A percentile compares a stretch with the other conserved stretches of the same genome.
Conservation (phyloP, 1,139 yeast genomes). For the Diutina ranongensis region DNA sequence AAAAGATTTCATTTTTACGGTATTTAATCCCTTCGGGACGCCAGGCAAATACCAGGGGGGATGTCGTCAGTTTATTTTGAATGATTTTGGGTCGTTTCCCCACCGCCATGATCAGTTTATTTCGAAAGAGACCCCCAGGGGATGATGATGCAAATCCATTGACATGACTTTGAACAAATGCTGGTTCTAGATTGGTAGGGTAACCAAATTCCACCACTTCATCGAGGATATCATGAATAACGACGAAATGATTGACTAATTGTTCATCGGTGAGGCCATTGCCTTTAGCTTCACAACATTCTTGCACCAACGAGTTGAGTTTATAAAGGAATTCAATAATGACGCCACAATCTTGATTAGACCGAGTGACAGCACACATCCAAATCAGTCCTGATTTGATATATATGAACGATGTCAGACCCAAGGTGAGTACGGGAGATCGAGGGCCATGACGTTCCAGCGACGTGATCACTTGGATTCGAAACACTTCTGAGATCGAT, state of each 20-base stretch:
- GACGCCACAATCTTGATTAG: slow-evolving; percentile 75
- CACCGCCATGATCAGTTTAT: slow-evolving; percentile 7
- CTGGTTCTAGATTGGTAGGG: slow-evolving; percentile 59
- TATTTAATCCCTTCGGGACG: slow-evolving; percentile 62
- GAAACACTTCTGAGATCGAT: slow-evolving; percentile 78
- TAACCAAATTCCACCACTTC: slow-evolving; percentile 75
- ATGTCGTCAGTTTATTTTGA: neutral
- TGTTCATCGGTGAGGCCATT: slow-evolving; percentile 19
- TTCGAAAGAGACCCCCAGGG: neutral
- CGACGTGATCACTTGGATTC: slow-evolving; percentile 70
- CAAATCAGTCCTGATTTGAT: slow-evolving; percentile 61
- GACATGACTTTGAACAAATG: slow-evolving; percentile 13
- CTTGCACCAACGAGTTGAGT: slow-evolving; percentile 33
- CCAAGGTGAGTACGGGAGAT: slow-evolving; percentile 82
- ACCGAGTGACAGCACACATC: slow-evolving; percentile 78
- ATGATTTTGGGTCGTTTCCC: slow-evolving; percentile 7
- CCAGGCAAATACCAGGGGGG: slow-evolving; percentile 38
- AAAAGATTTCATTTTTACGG: slow-evolving; percentile 68
- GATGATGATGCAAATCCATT: neutral
- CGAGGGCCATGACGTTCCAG: slow-evolving; percentile 18
- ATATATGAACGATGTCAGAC: slow-evolving; percentile 85
- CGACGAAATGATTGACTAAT: slow-evolving; percentile 42
- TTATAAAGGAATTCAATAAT: slow-evolving; percentile 70
- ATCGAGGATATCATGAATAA: slow-evolving; percentile 67
- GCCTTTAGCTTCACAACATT: slow-evolving; percentile 15